These are phyloP conservation scores for Grosmannia clavigera DNA, from an alignment of 2,329 filamentous ascomycete species.

Conservation along the genomic window DNA sequence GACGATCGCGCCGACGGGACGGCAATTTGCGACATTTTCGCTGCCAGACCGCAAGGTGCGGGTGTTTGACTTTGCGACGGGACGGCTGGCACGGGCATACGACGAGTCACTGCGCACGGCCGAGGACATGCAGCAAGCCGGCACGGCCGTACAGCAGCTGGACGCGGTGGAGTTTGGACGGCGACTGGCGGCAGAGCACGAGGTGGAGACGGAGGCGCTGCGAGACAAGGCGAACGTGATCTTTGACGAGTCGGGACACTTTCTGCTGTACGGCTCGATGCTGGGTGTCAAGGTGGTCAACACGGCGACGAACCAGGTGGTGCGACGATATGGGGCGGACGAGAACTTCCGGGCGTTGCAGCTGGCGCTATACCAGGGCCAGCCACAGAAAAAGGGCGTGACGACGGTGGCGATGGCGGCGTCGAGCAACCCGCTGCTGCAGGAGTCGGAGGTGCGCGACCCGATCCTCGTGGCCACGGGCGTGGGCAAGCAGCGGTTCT, in stretches of 20 bases:
- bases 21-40: slow-evolving; percentile 79
- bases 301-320: slow-evolving; percentile 82
- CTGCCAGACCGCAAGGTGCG: slow-evolving; percentile 89
- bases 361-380: slow-evolving; percentile 82
- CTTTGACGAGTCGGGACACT: slow-evolving; percentile 93
- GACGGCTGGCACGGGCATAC: slow-evolving; percentile 81
- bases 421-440: slow-evolving; percentile 80
- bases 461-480: slow-evolving; percentile 80
- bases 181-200: slow-evolving; percentile 72
- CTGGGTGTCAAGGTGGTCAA: slow-evolving; percentile 92
- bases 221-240: slow-evolving; percentile 69
- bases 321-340: slow-evolving; percentile 82
- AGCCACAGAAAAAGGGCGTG: slow-evolving; percentile 84
- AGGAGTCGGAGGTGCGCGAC: slow-evolving; percentile 82
- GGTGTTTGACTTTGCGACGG: slow-evolving; percentile 83
- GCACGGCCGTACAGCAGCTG: slow-evolving; percentile 65
- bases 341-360: slow-evolving; percentile 78
- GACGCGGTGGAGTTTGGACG: slow-evolving; percentile 90
- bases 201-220: slow-evolving; percentile 52
- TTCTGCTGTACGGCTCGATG: slow-evolving; percentile 87
- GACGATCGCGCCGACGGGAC: slow-evolving; percentile 73
- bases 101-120: slow-evolving; percentile 86
- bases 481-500: slow-evolving; percentile 82
- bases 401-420: slow-evolving; percentile 97
- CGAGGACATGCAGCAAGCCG: slow-evolving; percentile 93